Conservation (phyloP, 129 eudicot species). For the Mikania micrantha region DNA sequence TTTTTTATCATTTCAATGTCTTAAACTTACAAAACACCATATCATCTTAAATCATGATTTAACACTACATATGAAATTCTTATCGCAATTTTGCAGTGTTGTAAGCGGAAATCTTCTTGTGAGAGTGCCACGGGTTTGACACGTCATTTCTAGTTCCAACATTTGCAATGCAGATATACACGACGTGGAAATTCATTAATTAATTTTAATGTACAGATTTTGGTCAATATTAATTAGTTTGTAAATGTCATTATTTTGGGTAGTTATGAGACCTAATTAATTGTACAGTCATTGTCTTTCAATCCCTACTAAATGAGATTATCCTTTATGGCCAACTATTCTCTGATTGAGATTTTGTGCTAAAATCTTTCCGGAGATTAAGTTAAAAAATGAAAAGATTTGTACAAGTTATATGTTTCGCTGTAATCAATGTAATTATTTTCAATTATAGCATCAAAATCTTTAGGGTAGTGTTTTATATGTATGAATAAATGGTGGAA, state of each 20-base stretch:
- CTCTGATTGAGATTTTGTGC: constrained; percentile 13
- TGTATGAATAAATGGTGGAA: too few relatives aligned
- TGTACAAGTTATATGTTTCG: too few relatives aligned
- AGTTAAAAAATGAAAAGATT: too few relatives aligned
- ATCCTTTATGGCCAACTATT: background rate
- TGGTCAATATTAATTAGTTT: constrained; percentile 3
- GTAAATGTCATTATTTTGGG: constrained; percentile 13
- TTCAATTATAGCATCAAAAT: too few relatives aligned
- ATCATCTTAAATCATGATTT: too few relatives aligned
- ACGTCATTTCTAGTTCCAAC: background rate
- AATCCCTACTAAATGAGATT: background rate
- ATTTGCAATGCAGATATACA: constrained; percentile 10
- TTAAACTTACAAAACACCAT: background rate
- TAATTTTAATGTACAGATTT: constrained; percentile 17
- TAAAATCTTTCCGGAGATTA: too few relatives aligned
- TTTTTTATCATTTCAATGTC: too few relatives aligned
- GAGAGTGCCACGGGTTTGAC: constrained; percentile 56
- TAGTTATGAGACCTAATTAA: constrained; percentile 4
- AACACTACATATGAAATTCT: too few relatives aligned
- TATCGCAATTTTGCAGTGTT: constrained; percentile 32
- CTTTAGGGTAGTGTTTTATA: too few relatives aligned
- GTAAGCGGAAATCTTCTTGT: constrained; percentile 42
- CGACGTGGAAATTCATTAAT: background rate
- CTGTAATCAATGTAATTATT: too few relatives aligned
- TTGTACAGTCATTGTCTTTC: constrained; percentile 4